phyloP scores from a whole-genome alignment of 2,329 filamentous ascomycete genomes.

The Bipolaris zeicola region DNA sequence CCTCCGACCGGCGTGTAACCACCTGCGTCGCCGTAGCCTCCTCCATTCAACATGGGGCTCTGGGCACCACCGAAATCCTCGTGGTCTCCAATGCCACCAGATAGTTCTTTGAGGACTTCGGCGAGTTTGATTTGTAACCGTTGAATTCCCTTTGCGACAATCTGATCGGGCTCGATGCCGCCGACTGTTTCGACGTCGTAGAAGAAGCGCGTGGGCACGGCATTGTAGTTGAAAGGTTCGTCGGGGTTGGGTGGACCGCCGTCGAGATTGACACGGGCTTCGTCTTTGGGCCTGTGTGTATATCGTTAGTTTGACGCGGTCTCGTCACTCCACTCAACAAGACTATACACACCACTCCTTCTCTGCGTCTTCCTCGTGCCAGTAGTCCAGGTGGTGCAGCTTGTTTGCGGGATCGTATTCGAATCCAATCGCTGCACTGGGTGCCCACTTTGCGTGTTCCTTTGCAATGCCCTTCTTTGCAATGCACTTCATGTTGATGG shows the following conservation, averaged over 20 bases:
- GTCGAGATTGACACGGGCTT: slow-evolving; percentile 81
- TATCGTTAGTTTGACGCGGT: not conserved
- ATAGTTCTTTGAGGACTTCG: slow-evolving; percentile 70
- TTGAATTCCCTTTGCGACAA: slow-evolving; percentile 86
- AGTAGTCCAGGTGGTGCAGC: slow-evolving; percentile 86
- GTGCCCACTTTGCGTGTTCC: slow-evolving; percentile 98
- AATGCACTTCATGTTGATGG: slow-evolving; percentile 86
- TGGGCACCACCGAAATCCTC: slow-evolving; percentile 66
- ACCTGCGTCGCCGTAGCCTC: slow-evolving; percentile 59
- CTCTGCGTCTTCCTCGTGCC: slow-evolving; percentile 87
- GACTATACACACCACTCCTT: slow-evolving; percentile 75
- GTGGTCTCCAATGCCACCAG: slow-evolving; percentile 60
- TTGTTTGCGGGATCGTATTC: slow-evolving; percentile 99
- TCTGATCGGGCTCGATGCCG: slow-evolving; percentile 84
- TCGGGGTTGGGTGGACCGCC: slow-evolving; percentile 74
- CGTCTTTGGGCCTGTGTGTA: slow-evolving; percentile 72
- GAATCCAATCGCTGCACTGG: slow-evolving; percentile 89
- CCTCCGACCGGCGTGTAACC: slow-evolving; percentile 67
- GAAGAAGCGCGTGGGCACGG: slow-evolving; percentile 84
- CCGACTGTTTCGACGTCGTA: slow-evolving; percentile 91
- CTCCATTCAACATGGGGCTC: slow-evolving; percentile 62
- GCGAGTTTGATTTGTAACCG: slow-evolving; percentile 91
- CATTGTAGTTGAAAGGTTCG: slow-evolving; percentile 89
- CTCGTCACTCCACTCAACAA: not conserved
- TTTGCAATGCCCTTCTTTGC: slow-evolving; percentile 99